These are phyloP conservation scores for Zasmidium angulare DNA, from an alignment of 2,329 filamentous ascomycete species.

Conservation along the genomic window DNA sequence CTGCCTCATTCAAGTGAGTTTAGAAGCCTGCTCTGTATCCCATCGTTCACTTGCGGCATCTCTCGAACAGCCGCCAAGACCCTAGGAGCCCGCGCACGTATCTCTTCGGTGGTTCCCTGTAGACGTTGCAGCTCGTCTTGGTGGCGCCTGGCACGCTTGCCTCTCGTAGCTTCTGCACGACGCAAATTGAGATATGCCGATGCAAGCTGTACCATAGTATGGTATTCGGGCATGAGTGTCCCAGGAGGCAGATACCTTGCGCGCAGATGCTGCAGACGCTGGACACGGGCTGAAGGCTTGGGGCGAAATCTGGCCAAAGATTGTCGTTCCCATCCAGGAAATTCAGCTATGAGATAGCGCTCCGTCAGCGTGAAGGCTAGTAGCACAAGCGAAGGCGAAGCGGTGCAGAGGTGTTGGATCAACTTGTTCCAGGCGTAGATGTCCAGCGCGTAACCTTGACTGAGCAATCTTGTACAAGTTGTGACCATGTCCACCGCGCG, in stretches of 20 bases:
- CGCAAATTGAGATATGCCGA: constrained; percentile 38
- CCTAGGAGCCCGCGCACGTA: constrained; percentile 39
- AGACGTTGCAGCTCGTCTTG: constrained; percentile 25
- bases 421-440: constrained; percentile 76
- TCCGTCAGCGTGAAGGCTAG: constrained; percentile 77
- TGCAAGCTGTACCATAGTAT: constrained; percentile 45
- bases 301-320: background rate
- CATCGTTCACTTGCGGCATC: constrained; percentile 41
- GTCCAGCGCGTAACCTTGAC: constrained; percentile 70
- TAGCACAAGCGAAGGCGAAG: constrained; percentile 53
- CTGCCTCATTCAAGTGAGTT: background rate
- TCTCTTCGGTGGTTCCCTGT: constrained; percentile 28
- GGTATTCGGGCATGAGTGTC: constrained; percentile 42
- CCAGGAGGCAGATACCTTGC: constrained; percentile 26
- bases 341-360: constrained; percentile 71
- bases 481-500: constrained; percentile 38
- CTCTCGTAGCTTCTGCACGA: constrained; percentile 35
- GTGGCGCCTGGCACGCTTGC: constrained; percentile 26
- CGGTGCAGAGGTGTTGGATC: constrained; percentile 65
- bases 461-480: constrained; percentile 57
- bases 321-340: constrained; percentile 65
- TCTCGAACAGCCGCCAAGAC: constrained; percentile 45
- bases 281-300: constrained; percentile 25
- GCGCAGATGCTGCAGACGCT: constrained; percentile 31
- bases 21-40: constrained; percentile 24